Evolutionary conservation across 2,329 filamentous ascomycete genomes (phyloP), one percentile per base, ranked within the genome.

Genomic region (Lasiodiplodia sp.): DNA sequence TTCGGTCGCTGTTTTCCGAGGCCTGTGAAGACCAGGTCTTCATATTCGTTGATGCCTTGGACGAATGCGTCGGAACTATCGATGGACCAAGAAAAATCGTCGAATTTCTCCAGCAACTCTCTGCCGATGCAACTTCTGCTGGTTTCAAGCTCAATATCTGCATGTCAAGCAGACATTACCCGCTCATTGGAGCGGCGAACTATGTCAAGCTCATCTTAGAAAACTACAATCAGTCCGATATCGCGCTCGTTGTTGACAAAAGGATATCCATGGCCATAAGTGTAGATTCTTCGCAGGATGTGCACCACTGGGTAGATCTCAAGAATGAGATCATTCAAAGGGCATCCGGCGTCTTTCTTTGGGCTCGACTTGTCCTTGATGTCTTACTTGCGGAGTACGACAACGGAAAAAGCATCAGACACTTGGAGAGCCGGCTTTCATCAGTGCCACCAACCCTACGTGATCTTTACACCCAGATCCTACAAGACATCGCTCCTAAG

Each of bases 261-360:
- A 44, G 6, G 38, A 16, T 44, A 0, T 44, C 38, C 2, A 44
- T 44, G 38, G 4, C 38, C 16, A 7, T 44, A 5, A 6, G 3
- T 4, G 38, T 4, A 2, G 4, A 6, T n/a, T 18, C 14, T 6
- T 18, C 14, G 0, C 1, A 0, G 14, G 2, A 44, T 6, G 16
- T 6, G 2, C 1, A 44, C 0, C 16, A 6, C 7, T 44, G 12
- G 38, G 2, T 18, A 1, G 16, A n/a, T 18, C 6, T 44, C 3
- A 18, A 44, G 38, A 18, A 44, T 6, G 38, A 44, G 11, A n/a
- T 44, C 3, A 44, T 44, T 3, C 1, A 44, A 44, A 16, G 38
- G 6, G 38, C 38, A 16, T 44, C 38, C 0, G 38, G 38, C 1
- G 6, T 44, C 3, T 44, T 44, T 4, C 4, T 44, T 3, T 44